phyloP scores from a whole-genome alignment of 176 grass and related monocot species.

The Raddia guianensis region DNA sequence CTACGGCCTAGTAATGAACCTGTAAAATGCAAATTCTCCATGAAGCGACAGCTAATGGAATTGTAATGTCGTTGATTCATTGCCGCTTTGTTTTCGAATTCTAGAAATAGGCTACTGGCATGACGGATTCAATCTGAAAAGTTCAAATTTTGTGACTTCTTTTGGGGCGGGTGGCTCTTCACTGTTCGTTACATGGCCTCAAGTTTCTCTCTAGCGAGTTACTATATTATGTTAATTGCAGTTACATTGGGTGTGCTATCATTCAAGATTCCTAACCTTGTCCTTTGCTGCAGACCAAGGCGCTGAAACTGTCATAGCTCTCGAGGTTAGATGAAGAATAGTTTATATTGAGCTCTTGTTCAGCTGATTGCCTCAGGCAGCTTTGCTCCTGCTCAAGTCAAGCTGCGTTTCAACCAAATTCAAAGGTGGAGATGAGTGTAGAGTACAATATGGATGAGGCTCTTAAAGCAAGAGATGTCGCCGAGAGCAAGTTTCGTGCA shows the following conservation, averaged over 20 bases:
- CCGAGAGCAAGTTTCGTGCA: slow-evolving; percentile 74
- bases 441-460: slow-evolving; percentile 84
- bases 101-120: not conserved
- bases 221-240: slow-evolving; percentile 1
- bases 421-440: slow-evolving; percentile 52
- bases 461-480: slow-evolving; percentile 65
- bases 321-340: slow-evolving; percentile 11
- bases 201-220: not conserved
- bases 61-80: not conserved
- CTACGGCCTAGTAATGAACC: not conserved
- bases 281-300: slow-evolving; percentile 31
- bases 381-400: slow-evolving; percentile 29
- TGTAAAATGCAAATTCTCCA: slow-evolving; percentile 5
- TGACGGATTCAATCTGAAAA: not conserved
- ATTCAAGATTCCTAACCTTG: not conserved
- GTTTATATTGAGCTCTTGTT: slow-evolving; percentile 25
- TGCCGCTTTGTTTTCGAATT: slow-evolving; percentile 1
- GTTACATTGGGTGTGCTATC: not conserved
- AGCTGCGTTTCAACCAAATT: slow-evolving; percentile 18
- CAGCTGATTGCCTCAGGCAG: slow-evolving; percentile 22
- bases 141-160: not conserved
- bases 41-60: not conserved
- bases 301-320: not conserved
- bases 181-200: slow-evolving; percentile 8
- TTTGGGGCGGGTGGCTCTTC: not conserved